Evolutionary conservation across 2,329 filamentous ascomycete species (phyloP), one percentile per base, ranked within the genome.

Genomic region (Colletotrichum higginsianum): DNA sequence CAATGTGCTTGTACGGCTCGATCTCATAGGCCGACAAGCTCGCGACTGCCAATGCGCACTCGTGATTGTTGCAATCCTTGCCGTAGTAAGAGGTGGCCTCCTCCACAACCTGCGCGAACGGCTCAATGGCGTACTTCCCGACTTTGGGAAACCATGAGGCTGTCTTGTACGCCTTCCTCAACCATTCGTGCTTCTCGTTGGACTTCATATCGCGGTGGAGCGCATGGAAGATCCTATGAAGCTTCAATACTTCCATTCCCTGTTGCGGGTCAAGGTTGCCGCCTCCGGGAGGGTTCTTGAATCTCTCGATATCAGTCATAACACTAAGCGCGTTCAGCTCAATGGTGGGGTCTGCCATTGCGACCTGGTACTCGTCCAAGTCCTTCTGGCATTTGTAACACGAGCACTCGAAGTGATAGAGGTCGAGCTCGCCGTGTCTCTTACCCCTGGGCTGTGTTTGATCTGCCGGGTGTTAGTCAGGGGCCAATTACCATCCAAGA

Each of bases 361-460:
- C 86, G 42, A 86, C 85, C 68, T 89, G 82, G 74, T 90, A 90
- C 55, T 88, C 82, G 68, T 87, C 85, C 26, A 90, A 79, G 74
- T 90, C 83, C 16, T 84, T 78, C 13, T 75, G 76, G 76, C 89
- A 91, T 42, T 87, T 84, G 15, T 72, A 77, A 69, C 89, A 91
- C 23, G 67, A 73, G 75, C 89, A 91, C 9, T 80, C 75, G 74
- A 91, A 91, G 74, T 85, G 84, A 75, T 90, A 91, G 13, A 83
- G 80, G 30, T 77, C 76, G 7, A 90, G 80, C 0, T 82, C 82
- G 60, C 82, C 74, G 61, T 80, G 82, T 60, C 89, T 83, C 52
- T 80, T 80, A 2, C 79, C 71, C 35, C 82, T 81, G 6, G 86
- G 85, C 56, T 83, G 79, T 3, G 84, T 86, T 72, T 83, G 84